Conservation (phyloP, 805 yeast species). For the Saitoella complicata region DNA sequence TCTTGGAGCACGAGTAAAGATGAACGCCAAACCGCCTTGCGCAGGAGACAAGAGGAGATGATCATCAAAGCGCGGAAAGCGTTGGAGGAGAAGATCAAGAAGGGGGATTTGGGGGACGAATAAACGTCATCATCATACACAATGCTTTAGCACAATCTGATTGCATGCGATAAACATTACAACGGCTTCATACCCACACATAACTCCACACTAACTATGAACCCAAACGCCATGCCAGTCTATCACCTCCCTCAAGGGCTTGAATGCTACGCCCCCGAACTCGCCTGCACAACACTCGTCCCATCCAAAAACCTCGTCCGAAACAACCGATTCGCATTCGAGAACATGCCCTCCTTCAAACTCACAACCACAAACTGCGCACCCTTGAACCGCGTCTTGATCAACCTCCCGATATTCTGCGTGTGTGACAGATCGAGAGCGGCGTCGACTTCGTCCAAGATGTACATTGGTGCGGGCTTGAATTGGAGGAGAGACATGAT, state of each 20-base stretch:
- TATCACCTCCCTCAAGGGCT: too few relatives aligned
- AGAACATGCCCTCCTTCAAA: slow-evolving; percentile 94
- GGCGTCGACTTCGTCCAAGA: slow-evolving; percentile 95
- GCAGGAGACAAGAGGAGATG: slow-evolving; percentile 39
- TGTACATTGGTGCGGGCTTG: slow-evolving; percentile 98
- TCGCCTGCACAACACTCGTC: slow-evolving; percentile 61
- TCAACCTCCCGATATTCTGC: slow-evolving; percentile 90
- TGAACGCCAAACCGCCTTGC: slow-evolving; percentile 29
- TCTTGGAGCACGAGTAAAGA: slow-evolving; percentile 25
- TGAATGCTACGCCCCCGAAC: not conserved
- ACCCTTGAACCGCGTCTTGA: slow-evolving; percentile 86
- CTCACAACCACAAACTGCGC: slow-evolving; percentile 95
- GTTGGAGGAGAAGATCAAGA: slow-evolving; percentile 19
- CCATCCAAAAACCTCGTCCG: slow-evolving; percentile 93
- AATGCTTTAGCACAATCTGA: too few relatives aligned
- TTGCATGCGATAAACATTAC: too few relatives aligned
- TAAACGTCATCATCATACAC: too few relatives aligned
- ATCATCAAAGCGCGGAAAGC: slow-evolving; percentile 45
- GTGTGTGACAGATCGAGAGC: slow-evolving; percentile 95
- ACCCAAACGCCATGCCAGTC: too few relatives aligned
- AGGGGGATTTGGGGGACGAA: not conserved
- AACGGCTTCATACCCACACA: too few relatives aligned
- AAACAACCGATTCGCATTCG: slow-evolving; percentile 89
- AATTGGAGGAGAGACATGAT: slow-evolving; percentile 53
- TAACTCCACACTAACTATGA: too few relatives aligned